Conservation (phyloP, 2,329 filamentous ascomycete species). For the Diaporthe citriasiana region DNA sequence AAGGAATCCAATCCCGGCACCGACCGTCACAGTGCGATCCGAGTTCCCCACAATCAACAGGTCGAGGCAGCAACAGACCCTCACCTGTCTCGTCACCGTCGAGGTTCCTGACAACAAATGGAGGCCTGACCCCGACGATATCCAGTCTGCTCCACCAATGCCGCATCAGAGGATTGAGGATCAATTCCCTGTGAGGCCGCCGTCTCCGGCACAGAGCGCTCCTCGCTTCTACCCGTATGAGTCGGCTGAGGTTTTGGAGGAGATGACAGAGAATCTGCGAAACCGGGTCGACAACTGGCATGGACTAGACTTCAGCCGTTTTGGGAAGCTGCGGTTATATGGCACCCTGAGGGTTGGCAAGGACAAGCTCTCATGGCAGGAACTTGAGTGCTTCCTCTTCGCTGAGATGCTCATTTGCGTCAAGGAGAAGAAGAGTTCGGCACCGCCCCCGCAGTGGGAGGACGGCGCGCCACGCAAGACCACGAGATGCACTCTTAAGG, state of each 20-base stretch:
- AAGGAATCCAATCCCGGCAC: constrained; percentile 90
- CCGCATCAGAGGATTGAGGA: constrained; percentile 66
- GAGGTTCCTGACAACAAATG: constrained; percentile 95
- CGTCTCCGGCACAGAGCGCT: constrained; percentile 70
- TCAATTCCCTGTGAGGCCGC: constrained; percentile 63
- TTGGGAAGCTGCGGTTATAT: constrained; percentile 91
- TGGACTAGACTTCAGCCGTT: constrained; percentile 90
- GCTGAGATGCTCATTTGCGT: constrained; percentile 99
- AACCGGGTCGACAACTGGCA: constrained; percentile 98
- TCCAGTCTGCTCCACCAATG: constrained; percentile 67
- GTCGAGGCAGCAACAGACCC: constrained; percentile 92
- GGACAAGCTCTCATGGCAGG: constrained; percentile 96
- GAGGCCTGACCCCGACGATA: constrained; percentile 86
- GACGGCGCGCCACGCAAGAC: constrained; percentile 73
- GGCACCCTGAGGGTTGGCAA: constrained; percentile 94
- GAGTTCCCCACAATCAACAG: constrained; percentile 95
- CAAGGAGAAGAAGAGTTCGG: constrained; percentile 88
- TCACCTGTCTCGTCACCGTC: constrained; percentile 94
- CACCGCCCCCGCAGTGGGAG: constrained; percentile 72
- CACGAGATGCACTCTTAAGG: constrained; percentile 90
- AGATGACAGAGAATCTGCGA: constrained; percentile 88
- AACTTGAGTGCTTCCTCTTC: constrained; percentile 96
- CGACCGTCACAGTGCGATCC: constrained; percentile 93
- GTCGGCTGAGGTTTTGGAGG: constrained; percentile 81
- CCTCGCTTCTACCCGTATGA: constrained; percentile 80